Percentiles rank a stretch among this genome's conserved stretches.
Conservation (phyloP, 441 rosid species). For the Arabidopsis lyrata region DNA sequence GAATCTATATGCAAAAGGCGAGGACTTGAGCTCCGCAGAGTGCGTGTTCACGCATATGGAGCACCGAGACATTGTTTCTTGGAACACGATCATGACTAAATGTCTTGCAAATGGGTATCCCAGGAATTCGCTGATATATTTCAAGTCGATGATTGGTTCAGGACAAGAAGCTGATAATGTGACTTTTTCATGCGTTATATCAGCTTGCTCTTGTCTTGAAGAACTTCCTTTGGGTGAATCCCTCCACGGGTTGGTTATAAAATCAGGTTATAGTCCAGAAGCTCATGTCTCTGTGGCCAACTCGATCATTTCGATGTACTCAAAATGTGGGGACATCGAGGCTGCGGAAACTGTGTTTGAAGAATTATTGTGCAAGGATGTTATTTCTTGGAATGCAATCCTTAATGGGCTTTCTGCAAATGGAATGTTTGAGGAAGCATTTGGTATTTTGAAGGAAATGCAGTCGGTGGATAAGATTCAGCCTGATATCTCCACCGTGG, state of each 20-base stretch:
- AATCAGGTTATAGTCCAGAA: conserved; percentile 49
- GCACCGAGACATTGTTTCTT: conserved; percentile 55
- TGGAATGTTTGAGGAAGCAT: conserved; percentile 51
- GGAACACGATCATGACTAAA: conserved; percentile 67
- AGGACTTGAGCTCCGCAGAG: conserved; percentile 56
- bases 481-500: conserved; percentile 52
- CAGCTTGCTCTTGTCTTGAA: conserved; percentile 53
- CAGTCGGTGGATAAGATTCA: conserved; percentile 39
- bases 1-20: conserved; percentile 65
- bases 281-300: conserved; percentile 54
- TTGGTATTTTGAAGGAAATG: conserved; percentile 51
- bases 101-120: conserved; percentile 53
- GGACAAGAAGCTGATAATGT: conserved; percentile 53
- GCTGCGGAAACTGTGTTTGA: conserved; percentile 51
- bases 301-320: conserved; percentile 60
- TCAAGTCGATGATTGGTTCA: conserved; percentile 47
- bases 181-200: conserved; percentile 56
- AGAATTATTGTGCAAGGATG: conserved; percentile 47
- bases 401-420: conserved; percentile 57
- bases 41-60: conserved; percentile 47
- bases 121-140: conserved; percentile 51
- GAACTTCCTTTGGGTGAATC: conserved; percentile 49
- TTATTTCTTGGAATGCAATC: conserved; percentile 61
- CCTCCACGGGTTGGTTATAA: conserved; percentile 51
- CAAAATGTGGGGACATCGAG: conserved; percentile 47